Conservation (phyloP, 2,329 filamentous ascomycete genomes). For the Dothiorella sarmentorum region DNA sequence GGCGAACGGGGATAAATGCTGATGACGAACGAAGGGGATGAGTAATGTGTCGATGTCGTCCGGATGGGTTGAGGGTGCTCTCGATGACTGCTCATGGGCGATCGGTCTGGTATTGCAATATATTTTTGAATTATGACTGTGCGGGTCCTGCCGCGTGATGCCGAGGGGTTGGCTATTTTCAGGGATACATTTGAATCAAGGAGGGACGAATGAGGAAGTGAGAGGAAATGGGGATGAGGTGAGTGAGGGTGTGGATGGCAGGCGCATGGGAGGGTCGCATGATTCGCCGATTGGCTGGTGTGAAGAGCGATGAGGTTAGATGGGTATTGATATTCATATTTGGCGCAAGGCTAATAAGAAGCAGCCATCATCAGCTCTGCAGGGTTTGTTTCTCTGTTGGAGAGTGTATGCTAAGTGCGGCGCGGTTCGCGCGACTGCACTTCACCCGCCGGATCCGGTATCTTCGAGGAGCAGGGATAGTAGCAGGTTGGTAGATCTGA, state of each 20-base stretch:
- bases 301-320: background rate
- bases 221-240: background rate
- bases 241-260: background rate
- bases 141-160: background rate
- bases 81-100: too few species aligned
- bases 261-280: background rate
- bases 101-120: too few species aligned
- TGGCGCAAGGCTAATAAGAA: background rate
- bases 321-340: slow-evolving; percentile 5
- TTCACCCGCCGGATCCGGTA: background rate
- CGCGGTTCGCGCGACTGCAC: background rate
- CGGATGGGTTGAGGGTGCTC: too few species aligned
- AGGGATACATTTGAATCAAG: too few species aligned
- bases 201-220: background rate
- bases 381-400: background rate
- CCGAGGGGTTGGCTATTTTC: background rate
- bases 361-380: background rate
- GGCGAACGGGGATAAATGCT: too few species aligned
- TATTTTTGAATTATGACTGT: too few species aligned
- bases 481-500: background rate
- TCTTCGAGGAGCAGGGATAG: background rate
- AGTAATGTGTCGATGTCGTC: too few species aligned
- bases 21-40: too few species aligned
- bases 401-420: too few species aligned
- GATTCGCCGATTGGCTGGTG: slow-evolving; percentile 1